These are phyloP conservation scores for Candida saitoana DNA, from an alignment of 805 yeast species.

Conservation along the genomic window DNA sequence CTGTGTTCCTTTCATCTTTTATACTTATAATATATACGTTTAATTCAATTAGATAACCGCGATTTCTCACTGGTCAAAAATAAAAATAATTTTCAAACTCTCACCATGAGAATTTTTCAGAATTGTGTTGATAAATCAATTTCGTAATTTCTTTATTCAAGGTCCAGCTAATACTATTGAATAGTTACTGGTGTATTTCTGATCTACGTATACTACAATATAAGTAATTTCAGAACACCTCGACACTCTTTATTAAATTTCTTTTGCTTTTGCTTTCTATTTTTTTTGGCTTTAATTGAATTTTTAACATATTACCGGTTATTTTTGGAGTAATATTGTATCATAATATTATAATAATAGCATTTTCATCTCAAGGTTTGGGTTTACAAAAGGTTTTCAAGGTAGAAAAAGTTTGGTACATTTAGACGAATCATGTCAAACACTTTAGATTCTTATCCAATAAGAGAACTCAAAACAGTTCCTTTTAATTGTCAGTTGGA, in stretches of 20 bases:
- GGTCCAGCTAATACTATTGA: background rate
- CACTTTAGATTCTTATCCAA: conserved; percentile 14
- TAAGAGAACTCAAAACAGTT: conserved; percentile 20
- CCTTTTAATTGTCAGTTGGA: conserved; percentile 30
- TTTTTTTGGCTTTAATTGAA: background rate
- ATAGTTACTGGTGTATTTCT: background rate
- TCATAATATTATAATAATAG: background rate
- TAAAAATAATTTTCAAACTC: background rate
- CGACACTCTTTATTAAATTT: background rate
- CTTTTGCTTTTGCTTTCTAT: background rate
- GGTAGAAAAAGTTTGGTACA: background rate
- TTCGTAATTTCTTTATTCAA: background rate
- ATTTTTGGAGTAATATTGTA: too few species aligned
- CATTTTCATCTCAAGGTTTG: background rate
- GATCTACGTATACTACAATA: background rate
- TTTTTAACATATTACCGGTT: background rate
- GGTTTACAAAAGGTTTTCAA: background rate
- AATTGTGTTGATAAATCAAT: background rate
- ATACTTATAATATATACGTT: background rate
- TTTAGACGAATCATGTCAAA: background rate
- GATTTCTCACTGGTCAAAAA: background rate
- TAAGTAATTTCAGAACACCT: background rate
- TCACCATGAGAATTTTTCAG: conserved; percentile 1
- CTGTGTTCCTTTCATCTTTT: background rate
- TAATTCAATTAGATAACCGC: background rate